Evolutionary conservation across 2,329 filamentous ascomycete genomes (phyloP).

Genomic region (Colletotrichum agaves): DNA sequence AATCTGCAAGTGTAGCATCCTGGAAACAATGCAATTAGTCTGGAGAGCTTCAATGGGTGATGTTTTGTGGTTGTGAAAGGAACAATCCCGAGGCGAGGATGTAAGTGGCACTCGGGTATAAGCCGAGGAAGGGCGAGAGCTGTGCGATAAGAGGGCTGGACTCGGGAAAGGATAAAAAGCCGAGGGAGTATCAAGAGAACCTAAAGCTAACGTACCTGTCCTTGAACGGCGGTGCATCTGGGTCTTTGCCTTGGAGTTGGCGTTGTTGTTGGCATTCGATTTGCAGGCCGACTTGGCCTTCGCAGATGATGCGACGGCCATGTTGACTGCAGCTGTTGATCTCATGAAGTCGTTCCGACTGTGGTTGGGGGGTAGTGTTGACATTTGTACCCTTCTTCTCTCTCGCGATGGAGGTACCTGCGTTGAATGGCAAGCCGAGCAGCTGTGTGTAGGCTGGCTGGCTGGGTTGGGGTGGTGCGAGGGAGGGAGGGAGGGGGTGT

Average conservation of each 20-base stretch:
- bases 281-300: slow-evolving; percentile 70
- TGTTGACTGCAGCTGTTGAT: slow-evolving; percentile 61
- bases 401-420: slow-evolving; percentile 52
- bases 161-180: not conserved
- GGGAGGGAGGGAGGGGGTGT: slow-evolving; percentile 38
- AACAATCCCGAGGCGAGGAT: slow-evolving; percentile 2
- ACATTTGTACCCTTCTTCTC: slow-evolving; percentile 68
- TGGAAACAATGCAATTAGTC: slow-evolving; percentile 43
- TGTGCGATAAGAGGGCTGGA: not conserved
- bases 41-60: slow-evolving; percentile 35
- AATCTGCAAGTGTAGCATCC: slow-evolving; percentile 77
- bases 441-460: slow-evolving; percentile 31
- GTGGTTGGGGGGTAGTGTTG: slow-evolving; percentile 72
- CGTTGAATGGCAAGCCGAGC: slow-evolving; percentile 49
- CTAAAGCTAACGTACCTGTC: slow-evolving; percentile 77
- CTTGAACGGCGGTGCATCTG: slow-evolving; percentile 95
- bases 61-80: slow-evolving; percentile 38
- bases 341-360: slow-evolving; percentile 55
- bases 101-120: slow-evolving; percentile 42
- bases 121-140: slow-evolving; percentile 43
- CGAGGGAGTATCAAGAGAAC: slow-evolving; percentile 34
- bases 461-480: slow-evolving; percentile 40
- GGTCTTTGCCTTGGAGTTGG: slow-evolving; percentile 73
- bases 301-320: slow-evolving; percentile 69
- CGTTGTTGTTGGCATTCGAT: slow-evolving; percentile 57